phyloP scores from a whole-genome alignment of 768 basidiomycete species.

The Suillus lakei region DNA sequence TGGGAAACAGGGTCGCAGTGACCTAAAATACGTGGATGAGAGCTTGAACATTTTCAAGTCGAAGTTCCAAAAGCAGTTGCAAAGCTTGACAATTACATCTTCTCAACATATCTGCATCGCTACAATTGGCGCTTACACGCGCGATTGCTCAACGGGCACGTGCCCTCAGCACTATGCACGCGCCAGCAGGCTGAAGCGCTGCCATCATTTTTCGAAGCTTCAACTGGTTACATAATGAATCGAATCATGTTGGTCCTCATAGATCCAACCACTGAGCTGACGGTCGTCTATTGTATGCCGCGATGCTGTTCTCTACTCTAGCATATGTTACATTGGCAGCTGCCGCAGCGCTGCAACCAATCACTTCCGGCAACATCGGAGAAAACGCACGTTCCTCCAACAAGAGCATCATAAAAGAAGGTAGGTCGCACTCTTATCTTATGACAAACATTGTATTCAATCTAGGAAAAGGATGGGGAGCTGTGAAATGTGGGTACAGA shows the following conservation, averaged over 20 bases:
- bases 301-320: background rate
- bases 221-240: background rate
- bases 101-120: background rate
- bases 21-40: background rate
- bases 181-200: too few relatives aligned
- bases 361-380: background rate
- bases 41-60: conserved; percentile 5
- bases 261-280: background rate
- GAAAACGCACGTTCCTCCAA: too few relatives aligned
- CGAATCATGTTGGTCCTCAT: background rate
- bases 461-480: background rate
- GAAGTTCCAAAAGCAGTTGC: background rate
- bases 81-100: background rate
- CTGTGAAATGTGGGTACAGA: background rate
- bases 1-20: background rate
- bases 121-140: background rate
- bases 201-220: background rate
- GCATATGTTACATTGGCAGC: background rate
- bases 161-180: too few relatives aligned
- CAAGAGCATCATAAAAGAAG: background rate
- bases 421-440: background rate
- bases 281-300: background rate
- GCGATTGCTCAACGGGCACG: too few relatives aligned
- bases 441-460: background rate
- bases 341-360: background rate